phyloP scores from a whole-genome alignment of 345 rosid genomes.

The Atalantia buxifolia region DNA sequence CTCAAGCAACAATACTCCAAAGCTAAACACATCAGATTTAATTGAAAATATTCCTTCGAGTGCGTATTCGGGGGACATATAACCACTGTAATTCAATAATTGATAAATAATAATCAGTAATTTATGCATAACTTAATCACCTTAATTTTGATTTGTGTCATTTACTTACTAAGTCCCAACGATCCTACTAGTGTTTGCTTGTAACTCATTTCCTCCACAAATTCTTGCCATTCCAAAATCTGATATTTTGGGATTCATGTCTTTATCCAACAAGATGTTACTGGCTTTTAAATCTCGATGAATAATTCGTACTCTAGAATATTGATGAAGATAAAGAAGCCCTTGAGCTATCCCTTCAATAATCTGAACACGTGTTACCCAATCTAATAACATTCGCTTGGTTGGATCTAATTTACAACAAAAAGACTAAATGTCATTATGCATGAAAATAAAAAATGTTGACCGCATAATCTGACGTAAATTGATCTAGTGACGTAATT shows the following conservation, averaged over 20 bases:
- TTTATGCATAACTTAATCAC: too few species aligned
- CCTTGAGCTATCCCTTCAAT: too few species aligned
- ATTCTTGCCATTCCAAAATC: slow-evolving; percentile 37
- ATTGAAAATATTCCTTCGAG: background rate
- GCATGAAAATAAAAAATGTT: too few species aligned
- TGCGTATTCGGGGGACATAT: slow-evolving; percentile 37
- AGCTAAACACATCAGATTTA: slow-evolving; percentile 9
- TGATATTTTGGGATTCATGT: slow-evolving; percentile 47
- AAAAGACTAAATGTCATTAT: background rate
- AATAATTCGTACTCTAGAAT: slow-evolving; percentile 17
- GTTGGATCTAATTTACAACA: background rate
- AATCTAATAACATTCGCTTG: background rate
- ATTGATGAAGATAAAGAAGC: too few species aligned
- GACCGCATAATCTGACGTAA: too few species aligned
- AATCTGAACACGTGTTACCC: background rate
- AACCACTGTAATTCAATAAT: slow-evolving; percentile 24
- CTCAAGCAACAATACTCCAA: background rate
- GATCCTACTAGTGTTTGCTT: too few species aligned
- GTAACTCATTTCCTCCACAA: too few species aligned
- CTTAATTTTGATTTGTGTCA: too few species aligned
- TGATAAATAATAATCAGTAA: too few species aligned
- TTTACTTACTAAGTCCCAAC: too few species aligned
- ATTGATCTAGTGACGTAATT: too few species aligned
- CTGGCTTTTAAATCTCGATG: slow-evolving; percentile 31
- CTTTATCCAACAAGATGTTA: slow-evolving; percentile 40